Conservation (phyloP, 192 early-diverging fungal genomes). For the Entrophospora sp. region DNA sequence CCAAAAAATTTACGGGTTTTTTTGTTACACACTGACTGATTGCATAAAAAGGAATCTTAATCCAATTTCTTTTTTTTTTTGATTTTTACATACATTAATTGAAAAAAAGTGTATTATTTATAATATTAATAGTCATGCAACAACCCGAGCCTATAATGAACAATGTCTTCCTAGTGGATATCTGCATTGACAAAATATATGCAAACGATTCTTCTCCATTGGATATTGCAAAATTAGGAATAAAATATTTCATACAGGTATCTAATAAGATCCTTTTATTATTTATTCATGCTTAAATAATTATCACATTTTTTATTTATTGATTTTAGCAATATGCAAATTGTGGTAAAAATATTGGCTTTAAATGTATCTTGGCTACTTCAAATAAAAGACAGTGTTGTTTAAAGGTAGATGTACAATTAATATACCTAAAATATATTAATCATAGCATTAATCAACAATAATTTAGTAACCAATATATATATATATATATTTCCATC, state of each 20-base stretch:
- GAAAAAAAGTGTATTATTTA: too few species aligned
- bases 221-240: neutral
- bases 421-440: neutral
- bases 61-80: too few species aligned
- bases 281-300: neutral
- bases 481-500: neutral
- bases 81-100: too few species aligned
- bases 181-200: too few species aligned
- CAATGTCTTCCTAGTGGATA: too few species aligned
- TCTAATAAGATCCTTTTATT: too few species aligned
- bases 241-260: neutral
- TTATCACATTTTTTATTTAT: neutral
- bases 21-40: too few species aligned
- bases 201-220: neutral
- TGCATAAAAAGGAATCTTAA: too few species aligned
- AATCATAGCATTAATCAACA: neutral
- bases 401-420: neutral
- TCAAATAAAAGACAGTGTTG: neutral
- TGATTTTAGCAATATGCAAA: neutral
- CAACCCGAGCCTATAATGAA: too few species aligned
- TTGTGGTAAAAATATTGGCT: neutral
- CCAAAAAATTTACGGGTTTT: too few species aligned
- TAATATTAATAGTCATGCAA: too few species aligned
- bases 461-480: neutral
- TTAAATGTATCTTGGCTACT: neutral